phyloP scores from a whole-genome alignment of 441 rosid genomes.

The Croton laevigatus region DNA sequence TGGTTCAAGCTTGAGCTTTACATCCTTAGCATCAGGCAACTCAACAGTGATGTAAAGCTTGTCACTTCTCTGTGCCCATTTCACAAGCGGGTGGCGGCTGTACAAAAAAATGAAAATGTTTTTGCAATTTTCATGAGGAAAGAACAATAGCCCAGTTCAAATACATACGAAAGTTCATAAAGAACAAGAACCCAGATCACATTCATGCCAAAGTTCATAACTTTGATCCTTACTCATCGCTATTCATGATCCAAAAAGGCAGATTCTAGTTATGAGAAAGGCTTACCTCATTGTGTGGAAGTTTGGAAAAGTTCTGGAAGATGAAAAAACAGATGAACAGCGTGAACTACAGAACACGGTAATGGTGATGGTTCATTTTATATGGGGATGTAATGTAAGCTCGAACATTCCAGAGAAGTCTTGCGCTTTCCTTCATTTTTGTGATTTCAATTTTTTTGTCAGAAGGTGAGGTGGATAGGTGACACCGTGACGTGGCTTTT shows the following conservation, averaged over 20 bases:
- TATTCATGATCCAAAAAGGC: too few relatives aligned
- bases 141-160: neutral
- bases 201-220: neutral
- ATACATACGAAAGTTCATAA: neutral
- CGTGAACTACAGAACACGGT: neutral
- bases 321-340: neutral
- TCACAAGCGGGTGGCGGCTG: slow-evolving; percentile 59
- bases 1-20: slow-evolving; percentile 56
- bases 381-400: neutral
- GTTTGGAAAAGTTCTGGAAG: neutral
- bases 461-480: too few relatives aligned
- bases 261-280: neutral
- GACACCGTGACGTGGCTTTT: too few relatives aligned
- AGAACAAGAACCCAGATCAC: neutral
- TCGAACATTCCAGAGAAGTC: slow-evolving; percentile 19
- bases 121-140: neutral
- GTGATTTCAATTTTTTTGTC: too few relatives aligned
- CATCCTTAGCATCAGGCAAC: slow-evolving; percentile 62
- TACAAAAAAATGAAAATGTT: neutral
- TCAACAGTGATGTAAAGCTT: slow-evolving; percentile 50
- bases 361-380: neutral
- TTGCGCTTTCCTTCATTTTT: neutral
- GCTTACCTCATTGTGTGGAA: slow-evolving; percentile 11
- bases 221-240: neutral
- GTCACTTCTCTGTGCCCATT: slow-evolving; percentile 70